phyloP scores from a whole-genome alignment of 2,329 filamentous ascomycete genomes.

The Epichloe baconii region DNA sequence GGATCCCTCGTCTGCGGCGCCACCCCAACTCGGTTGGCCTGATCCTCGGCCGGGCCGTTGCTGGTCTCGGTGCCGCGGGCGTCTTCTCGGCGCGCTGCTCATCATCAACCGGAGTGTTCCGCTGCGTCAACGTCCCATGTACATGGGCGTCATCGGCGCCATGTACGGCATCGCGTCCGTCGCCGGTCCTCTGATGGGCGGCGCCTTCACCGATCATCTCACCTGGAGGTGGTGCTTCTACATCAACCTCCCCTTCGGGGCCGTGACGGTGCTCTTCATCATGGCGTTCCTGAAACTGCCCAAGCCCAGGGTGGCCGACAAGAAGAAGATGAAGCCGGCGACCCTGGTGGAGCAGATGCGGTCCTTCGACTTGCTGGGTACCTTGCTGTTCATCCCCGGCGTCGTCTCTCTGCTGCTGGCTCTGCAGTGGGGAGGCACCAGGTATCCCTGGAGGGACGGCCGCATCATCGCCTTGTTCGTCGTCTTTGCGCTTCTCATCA shows the following conservation, averaged over 20 bases:
- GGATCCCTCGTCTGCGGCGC: constrained; percentile 19
- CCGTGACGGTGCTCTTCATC: constrained; percentile 20
- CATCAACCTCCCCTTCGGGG: constrained; percentile 27
- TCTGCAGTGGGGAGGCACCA: constrained; percentile 34
- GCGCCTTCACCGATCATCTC: constrained; percentile 22
- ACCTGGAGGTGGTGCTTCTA: constrained; percentile 29
- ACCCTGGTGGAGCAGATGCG: not conserved
- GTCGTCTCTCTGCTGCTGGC: constrained; percentile 35
- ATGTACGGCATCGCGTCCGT: constrained; percentile 34
- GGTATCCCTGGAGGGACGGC: constrained; percentile 15
- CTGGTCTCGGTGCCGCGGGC: constrained; percentile 29
- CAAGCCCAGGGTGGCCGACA: constrained; percentile 4
- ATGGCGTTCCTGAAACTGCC: constrained; percentile 9
- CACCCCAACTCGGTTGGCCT: constrained; percentile 18
- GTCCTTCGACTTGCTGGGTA: constrained; percentile 15
- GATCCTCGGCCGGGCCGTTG: constrained; percentile 23
- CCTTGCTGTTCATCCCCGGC: constrained; percentile 19
- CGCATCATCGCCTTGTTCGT: constrained; percentile 7
- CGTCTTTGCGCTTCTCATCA: constrained; percentile 5
- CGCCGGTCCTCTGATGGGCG: constrained; percentile 21
- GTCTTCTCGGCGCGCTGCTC: constrained; percentile 29
- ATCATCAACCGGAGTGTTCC: constrained; percentile 28
- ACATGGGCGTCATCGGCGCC: constrained; percentile 22
- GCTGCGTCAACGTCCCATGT: constrained; percentile 20
- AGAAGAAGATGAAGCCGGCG: constrained; percentile 9